Evolutionary conservation across 495 filamentous ascomycete species (phyloP), one percentile per base, ranked within the genome.

Genomic region (Trichoderma virens): DNA sequence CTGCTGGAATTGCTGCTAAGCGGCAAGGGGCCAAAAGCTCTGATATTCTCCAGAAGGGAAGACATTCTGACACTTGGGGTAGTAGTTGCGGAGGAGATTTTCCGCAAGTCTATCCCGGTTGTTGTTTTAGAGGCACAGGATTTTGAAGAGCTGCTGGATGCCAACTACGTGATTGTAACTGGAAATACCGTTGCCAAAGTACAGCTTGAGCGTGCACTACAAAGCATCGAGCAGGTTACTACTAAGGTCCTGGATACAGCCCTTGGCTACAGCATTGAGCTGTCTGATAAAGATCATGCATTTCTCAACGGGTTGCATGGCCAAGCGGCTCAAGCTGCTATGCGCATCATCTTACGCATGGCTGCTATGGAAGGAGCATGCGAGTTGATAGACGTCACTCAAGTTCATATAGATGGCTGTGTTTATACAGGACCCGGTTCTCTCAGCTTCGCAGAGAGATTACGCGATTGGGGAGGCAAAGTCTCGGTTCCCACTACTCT

Each of bases 331-430:
- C 31, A 30, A 13, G 32, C 31, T 18, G 28, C 60, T 23, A 35
- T 61, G 60, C 60, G 60, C 31, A 35, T 61, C 32, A 41, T 61
- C 16, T 13, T 61, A 11, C 60, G 60, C 31, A 61, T 61, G 60
- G 60, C 60, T 16, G 31, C 20, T 11, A 34, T 61, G 20, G 35
- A 35, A 16, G 60, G 60, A 13, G 60, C 31, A 30, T 5, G n/a
- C 31, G 27, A 61, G 60, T 25, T 61, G n/a, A 61, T 61, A 35
- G 16, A 39, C 60, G 14, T 61, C 16, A 35, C 60, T 2, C 60
- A 61, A 61, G 31, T 35, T 11, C 60, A 61, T 38, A 61, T 61
- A 9, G 60, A 61, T 61, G 60, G 60, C 13, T 61, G 60, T 28
- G 31, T 61, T 27, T 61, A 35, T 11, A 41, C 35, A 16, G 60